phyloP scores from a whole-genome alignment of 169 alveolate genomes.

The Plasmodium gonderi region DNA sequence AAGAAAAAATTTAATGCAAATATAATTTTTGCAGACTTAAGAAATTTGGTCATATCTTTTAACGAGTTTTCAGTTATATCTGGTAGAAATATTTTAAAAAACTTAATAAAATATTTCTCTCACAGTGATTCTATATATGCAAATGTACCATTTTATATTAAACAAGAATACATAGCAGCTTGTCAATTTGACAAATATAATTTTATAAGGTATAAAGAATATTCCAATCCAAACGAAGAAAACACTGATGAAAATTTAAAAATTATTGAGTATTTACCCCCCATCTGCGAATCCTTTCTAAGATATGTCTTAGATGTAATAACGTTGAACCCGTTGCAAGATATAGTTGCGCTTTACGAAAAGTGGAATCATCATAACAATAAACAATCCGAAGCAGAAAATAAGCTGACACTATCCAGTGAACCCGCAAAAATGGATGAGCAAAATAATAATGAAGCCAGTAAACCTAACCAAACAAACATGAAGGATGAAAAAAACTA shows the following conservation, averaged over 20 bases:
- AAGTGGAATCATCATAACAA: neutral
- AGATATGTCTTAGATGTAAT: constrained; percentile 72
- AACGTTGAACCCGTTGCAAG: constrained; percentile 38
- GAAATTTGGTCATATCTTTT: constrained; percentile 79
- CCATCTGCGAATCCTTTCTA: constrained; percentile 82
- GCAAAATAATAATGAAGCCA: constrained; percentile 46
- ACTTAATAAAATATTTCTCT: constrained; percentile 76
- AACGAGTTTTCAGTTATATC: constrained; percentile 80
- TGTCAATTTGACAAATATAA: constrained; percentile 79
- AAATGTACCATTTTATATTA: constrained; percentile 82
- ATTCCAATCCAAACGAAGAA: constrained; percentile 79
- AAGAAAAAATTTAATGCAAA: constrained; percentile 75
- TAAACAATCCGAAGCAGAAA: neutral
- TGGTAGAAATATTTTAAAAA: constrained; percentile 79
- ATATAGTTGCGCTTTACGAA: constrained; percentile 20
- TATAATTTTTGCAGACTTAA: constrained; percentile 77
- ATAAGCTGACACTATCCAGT: neutral
- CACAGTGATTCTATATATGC: constrained; percentile 79
- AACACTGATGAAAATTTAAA: constrained; percentile 81
- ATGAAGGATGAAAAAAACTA: constrained; percentile 32
- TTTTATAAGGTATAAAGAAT: constrained; percentile 83
- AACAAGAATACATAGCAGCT: constrained; percentile 83
- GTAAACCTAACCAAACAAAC: constrained; percentile 21
- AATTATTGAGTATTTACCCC: constrained; percentile 80
- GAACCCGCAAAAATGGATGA: constrained; percentile 34